A percentile compares a stretch with the other conserved stretches of the same genome.
Evolutionary conservation across 2,329 filamentous ascomycete species (phyloP).

Genomic region (Neofusicoccum parvum): DNA sequence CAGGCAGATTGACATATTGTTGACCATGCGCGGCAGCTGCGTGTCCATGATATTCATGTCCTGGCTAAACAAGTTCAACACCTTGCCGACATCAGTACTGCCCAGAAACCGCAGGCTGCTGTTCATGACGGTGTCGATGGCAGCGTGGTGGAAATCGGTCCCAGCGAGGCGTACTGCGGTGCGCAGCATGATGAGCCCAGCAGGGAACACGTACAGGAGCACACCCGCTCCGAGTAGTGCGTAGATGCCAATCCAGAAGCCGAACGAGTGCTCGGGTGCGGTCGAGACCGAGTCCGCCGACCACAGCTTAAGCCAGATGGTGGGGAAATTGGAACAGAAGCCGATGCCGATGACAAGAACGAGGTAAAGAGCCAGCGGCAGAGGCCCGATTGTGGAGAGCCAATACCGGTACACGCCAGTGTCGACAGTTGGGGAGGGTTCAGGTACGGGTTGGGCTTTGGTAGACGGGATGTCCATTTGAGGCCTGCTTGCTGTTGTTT

Average conservation of each 20-base stretch:
- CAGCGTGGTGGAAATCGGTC: neutral
- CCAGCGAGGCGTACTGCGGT: neutral
- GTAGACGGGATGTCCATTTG: neutral
- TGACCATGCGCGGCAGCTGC: slow-evolving; percentile 40
- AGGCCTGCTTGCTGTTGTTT: neutral
- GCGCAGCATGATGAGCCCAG: neutral
- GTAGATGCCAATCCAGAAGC: slow-evolving; percentile 38
- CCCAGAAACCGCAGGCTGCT: slow-evolving; percentile 48
- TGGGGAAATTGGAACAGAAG: neutral
- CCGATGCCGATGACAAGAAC: neutral
- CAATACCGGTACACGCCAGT: neutral
- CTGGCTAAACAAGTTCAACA: slow-evolving; percentile 50
- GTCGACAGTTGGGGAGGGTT: neutral
- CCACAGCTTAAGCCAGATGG: neutral
- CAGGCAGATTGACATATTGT: slow-evolving; percentile 33
- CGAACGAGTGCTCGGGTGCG: slow-evolving; percentile 22
- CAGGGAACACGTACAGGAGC: slow-evolving; percentile 20
- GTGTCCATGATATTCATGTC: slow-evolving; percentile 51
- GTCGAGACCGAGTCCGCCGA: neutral
- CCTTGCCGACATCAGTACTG: slow-evolving; percentile 47
- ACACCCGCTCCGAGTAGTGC: slow-evolving; percentile 32
- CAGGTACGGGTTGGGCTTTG: neutral
- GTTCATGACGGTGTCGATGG: slow-evolving; percentile 19
- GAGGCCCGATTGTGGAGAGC: neutral
- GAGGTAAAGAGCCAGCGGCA: neutral